Evolutionary conservation across 139 green algal species (phyloP).

Genomic region (Closterium sp.): DNA sequence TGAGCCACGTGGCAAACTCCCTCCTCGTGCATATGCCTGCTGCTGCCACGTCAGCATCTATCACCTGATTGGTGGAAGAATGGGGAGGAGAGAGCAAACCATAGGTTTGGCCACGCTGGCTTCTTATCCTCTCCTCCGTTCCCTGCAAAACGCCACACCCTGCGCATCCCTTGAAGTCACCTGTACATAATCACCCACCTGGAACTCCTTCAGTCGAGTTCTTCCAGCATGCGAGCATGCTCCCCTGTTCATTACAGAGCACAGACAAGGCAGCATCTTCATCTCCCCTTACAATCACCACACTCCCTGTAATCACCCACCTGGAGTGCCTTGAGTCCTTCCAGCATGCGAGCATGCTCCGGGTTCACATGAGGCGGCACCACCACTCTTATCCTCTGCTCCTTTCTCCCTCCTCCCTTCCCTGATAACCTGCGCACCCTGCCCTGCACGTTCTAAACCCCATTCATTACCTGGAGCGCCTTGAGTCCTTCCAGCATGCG

Average conservation of each 20-base stretch:
- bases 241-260: no score
- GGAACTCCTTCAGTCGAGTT: background rate
- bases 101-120: background rate
- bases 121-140: background rate
- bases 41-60: constrained; percentile 28
- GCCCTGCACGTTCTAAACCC: background rate
- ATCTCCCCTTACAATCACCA: no score
- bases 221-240: background rate
- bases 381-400: background rate
- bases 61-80: constrained; percentile 22
- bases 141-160: background rate
- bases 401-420: background rate
- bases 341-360: background rate
- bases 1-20: constrained; percentile 39
- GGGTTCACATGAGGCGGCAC: background rate
- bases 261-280: no score
- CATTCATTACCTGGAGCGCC: background rate
- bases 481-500: background rate
- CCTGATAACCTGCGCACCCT: no score
- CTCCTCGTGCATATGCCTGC: constrained; percentile 38
- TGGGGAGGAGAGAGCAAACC: no score
- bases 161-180: no score
- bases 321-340: background rate
- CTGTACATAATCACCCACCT: background rate
- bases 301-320: background rate